phyloP scores from a whole-genome alignment of 2,329 filamentous ascomycete species.

The Fusarium sororula region DNA sequence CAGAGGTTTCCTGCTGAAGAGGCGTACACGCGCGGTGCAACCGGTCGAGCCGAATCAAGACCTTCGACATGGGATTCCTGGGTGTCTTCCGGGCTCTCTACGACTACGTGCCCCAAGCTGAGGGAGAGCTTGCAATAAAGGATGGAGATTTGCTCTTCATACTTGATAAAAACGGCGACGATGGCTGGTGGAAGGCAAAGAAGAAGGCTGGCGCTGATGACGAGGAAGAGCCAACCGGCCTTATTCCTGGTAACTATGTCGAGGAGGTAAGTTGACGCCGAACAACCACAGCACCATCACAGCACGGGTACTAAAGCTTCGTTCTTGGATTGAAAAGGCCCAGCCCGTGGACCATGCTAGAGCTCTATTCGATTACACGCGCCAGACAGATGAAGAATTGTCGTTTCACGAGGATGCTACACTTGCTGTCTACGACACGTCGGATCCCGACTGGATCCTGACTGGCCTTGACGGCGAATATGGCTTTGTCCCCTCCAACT shows the following conservation, averaged over 20 bases:
- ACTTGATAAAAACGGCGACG: slow-evolving; percentile 79
- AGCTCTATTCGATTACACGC: slow-evolving; percentile 97
- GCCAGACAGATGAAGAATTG: slow-evolving; percentile 97
- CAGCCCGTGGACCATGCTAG: slow-evolving; percentile 75
- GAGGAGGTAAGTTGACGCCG: slow-evolving; percentile 72
- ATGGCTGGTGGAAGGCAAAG: slow-evolving; percentile 96
- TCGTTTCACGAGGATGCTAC: slow-evolving; percentile 91
- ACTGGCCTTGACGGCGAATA: slow-evolving; percentile 86
- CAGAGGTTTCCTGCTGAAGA: slow-evolving; percentile 16
- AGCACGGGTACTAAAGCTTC: not conserved
- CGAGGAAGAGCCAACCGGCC: slow-evolving; percentile 88
- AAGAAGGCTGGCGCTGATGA: slow-evolving; percentile 86
- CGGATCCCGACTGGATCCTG: slow-evolving; percentile 96
- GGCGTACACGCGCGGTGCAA: slow-evolving; percentile 33
- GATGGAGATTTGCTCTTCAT: slow-evolving; percentile 92
- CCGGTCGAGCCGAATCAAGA: slow-evolving; percentile 29
- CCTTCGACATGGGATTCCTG: slow-evolving; percentile 80
- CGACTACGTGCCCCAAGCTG: slow-evolving; percentile 88
- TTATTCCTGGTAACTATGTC: slow-evolving; percentile 95
- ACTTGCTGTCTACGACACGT: slow-evolving; percentile 86
- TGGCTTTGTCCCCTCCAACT: slow-evolving; percentile 95
- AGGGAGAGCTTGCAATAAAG: slow-evolving; percentile 83
- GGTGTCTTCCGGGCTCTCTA: slow-evolving; percentile 91
- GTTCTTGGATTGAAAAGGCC: slow-evolving; percentile 53
- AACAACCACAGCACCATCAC: not conserved